Base-by-base conservation (phyloP, 1,139 yeast species). In the Saccharomyces pastorianus region DNA sequence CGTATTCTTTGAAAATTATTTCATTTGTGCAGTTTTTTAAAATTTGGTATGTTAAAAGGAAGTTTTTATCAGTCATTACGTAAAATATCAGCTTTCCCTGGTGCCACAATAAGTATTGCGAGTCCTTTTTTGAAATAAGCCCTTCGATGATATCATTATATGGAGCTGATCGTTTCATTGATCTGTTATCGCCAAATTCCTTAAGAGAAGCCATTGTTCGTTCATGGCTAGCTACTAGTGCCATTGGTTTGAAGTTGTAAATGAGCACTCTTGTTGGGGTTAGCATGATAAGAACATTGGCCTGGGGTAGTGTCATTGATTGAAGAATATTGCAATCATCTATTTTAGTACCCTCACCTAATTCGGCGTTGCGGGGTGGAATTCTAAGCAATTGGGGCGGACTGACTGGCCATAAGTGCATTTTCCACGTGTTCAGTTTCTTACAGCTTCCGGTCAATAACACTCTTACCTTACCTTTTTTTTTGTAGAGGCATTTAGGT, bases 201-300 rank as follows among this genome's bases (percentile, higher is more conserved):
- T 64, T 64, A 13, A 76, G 51, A 2, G 79, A 75, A 31, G 67
- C 68, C 20, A 58, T 58, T 0, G 77, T 71, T 51, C 80, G 62
- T 20, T 71, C 69, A 60, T 76, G 78, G 3, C 71, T 68, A 11
- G 75, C 73, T 4, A 76, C 63, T 3, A 74, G 65, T 0, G 76
- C 71, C 51, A 74, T 64, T 13, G 79, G 78, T 48, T 67, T 68
- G 46, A 60, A 58, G 51, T 69, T 67, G 53, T 69, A 69, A 8
- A 66, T 56, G 13, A 68, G 53, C 1, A 68, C 62, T 48, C 70
- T 59, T 2, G 63, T 59, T 6, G 61, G 55, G 5, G 72, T 68
- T 17, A 68, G 47, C 49, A 67, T 53, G 6, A 68, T 51, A 27
- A 64, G 46, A 8, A 62, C 56, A 53, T 66, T 66, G 6, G 62